phyloP scores from a whole-genome alignment of 2,329 filamentous ascomycete genomes.

The Ophiostoma quercus region DNA sequence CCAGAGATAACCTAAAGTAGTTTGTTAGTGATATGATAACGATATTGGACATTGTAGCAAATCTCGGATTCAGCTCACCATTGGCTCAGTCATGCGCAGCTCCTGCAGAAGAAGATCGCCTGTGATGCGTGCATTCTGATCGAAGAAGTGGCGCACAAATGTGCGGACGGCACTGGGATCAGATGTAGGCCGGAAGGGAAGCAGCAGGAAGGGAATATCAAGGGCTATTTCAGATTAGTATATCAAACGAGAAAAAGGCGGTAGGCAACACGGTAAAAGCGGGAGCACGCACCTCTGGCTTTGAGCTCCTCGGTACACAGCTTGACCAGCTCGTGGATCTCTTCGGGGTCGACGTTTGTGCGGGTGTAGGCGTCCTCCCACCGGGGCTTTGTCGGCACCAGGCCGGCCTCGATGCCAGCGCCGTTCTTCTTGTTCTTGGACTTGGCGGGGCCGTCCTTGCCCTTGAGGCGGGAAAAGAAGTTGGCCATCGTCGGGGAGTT shows the following conservation, averaged over 20 bases:
- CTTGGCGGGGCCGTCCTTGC: conserved; percentile 61
- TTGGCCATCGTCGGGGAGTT: conserved; percentile 44
- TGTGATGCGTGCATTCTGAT: conserved; percentile 55
- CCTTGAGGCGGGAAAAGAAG: conserved; percentile 63
- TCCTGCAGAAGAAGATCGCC: conserved; percentile 76
- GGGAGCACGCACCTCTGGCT: conserved; percentile 66
- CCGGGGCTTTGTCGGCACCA: conserved; percentile 61
- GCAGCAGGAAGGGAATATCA: conserved; percentile 83
- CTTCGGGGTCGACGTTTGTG: conserved; percentile 76
- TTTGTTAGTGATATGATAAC: background rate
- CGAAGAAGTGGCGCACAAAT: conserved; percentile 91
- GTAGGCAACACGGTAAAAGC: background rate
- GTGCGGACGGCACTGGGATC: conserved; percentile 87
- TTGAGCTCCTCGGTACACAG: conserved; percentile 89
- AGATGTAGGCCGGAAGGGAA: conserved; percentile 89
- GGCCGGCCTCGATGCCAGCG: conserved; percentile 46
- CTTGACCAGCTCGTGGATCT: conserved; percentile 80
- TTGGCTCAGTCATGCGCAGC: conserved; percentile 84
- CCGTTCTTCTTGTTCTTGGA: conserved; percentile 61
- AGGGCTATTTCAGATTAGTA: conserved; percentile 53
- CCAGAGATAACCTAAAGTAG: conserved; percentile 73
- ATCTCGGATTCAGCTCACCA: conserved; percentile 52
- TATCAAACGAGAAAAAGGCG: background rate
- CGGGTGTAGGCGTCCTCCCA: conserved; percentile 89
- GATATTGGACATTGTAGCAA: background rate